Evolutionary conservation across 192 early-diverging fungal species (phyloP), one percentile per base, ranked within the genome.

Genomic region (Entomortierella parvispora): DNA sequence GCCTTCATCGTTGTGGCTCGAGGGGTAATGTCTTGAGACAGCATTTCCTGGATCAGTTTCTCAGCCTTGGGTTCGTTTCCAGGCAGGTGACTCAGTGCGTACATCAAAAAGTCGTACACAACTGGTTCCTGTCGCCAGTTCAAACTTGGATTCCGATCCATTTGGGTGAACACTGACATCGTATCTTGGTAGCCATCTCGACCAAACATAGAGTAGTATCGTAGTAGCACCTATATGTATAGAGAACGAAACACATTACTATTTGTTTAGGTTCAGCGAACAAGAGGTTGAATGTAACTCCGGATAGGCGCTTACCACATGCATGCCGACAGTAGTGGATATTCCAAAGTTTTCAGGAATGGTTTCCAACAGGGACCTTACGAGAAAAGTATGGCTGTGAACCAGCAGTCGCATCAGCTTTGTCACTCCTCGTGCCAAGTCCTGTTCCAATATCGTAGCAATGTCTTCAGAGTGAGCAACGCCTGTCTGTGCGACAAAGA

Each of bases 1-100:
- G 72, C 72, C 45, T 62, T 63, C 72, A 76, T 68, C 12, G 72
- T 68, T 12, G 61, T 48, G 25, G 67, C 72, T 26, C 72, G 57
- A 9, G 72, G 72, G 9, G 62, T 37, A 3, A 76, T 45, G 28
- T 76, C 46, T 8, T 62, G 66, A 52, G 58, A 33, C 9, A 76
- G 52, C 72, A 76, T 76, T 17, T 56, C 23, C 4, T 62, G 52
- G 34, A 76, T 60, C 37, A 68, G 48, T 44, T 20, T 25, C 33
- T 67, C 53, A 7, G 59, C 72, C n/a, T 49, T 31, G 2, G 34
- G 32, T 47, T 55, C 53, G 22, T 68, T 62, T 25, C 54, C 59
- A 0, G 65, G 49, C 10, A 55, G 61, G 23, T 76, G 64, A 15
- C 72, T 76, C 32, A 76, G 32, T 0, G 72, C 26, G 34, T 62